Percentiles rank a stretch among this genome's conserved stretches.
phyloP scores from a whole-genome alignment of 139 green algal species.

The Parachlorella kessleri region DNA sequence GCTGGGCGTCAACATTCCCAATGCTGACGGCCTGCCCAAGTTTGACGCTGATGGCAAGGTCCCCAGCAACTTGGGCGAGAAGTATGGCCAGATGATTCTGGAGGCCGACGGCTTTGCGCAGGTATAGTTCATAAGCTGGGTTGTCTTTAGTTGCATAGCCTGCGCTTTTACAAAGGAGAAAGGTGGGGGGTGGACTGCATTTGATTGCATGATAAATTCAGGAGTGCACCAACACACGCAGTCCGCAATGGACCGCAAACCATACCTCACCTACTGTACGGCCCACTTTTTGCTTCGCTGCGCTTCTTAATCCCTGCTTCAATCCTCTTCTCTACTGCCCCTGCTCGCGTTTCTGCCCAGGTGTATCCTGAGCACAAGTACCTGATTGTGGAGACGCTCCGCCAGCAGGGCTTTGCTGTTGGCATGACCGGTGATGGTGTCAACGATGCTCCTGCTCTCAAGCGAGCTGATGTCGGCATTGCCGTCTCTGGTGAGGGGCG shows the following conservation, averaged over 20 bases:
- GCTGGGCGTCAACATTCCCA: constrained; percentile 81
- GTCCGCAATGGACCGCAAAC: no score
- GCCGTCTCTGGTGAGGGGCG: constrained; percentile 59
- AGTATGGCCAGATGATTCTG: constrained; percentile 73
- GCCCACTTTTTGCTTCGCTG: background rate
- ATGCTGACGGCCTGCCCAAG: constrained; percentile 58
- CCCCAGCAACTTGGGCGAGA: constrained; percentile 70
- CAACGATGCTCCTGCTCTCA: constrained; percentile 90
- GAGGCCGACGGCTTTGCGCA: constrained; percentile 85
- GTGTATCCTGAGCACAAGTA: constrained; percentile 81
- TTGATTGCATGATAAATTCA: background rate
- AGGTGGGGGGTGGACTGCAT: no score
- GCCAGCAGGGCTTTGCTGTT: constrained; percentile 66
- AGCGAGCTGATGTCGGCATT: constrained; percentile 86
- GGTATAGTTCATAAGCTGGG: no score
- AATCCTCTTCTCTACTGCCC: background rate
- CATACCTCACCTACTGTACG: no score
- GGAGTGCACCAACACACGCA: no score
- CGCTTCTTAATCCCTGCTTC: background rate
- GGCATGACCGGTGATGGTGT: constrained; percentile 94
- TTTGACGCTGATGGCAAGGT: constrained; percentile 70
- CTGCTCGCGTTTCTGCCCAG: background rate
- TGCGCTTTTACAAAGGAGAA: no score
- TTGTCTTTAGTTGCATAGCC: no score
- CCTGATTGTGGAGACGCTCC: constrained; percentile 79